A percentile compares a stretch with the other conserved stretches of the same genome.
Evolutionary conservation across 345 rosid species (phyloP).

Genomic region (Syzygium grande): DNA sequence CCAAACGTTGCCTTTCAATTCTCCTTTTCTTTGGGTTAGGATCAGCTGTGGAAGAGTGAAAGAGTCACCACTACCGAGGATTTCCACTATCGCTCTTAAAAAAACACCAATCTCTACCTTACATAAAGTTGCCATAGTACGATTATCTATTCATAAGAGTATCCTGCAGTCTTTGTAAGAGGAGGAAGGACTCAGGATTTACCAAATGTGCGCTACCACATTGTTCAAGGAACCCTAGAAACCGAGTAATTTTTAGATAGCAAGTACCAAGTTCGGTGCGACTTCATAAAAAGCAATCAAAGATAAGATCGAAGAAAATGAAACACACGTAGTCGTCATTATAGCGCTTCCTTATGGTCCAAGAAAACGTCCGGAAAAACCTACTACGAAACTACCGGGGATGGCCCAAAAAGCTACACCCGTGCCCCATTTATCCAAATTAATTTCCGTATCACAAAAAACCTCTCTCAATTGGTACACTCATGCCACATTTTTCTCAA

Average conservation of each 20-base stretch:
- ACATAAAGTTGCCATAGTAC: background rate
- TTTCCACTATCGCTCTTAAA: background rate
- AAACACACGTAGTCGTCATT: background rate
- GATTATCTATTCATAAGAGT: background rate
- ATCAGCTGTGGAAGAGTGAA: background rate
- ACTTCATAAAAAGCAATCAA: background rate
- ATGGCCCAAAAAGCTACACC: background rate
- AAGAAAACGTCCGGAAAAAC: background rate
- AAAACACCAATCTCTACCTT: background rate
- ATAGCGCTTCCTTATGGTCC: background rate
- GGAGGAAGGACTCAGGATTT: background rate
- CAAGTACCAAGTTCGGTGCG: background rate
- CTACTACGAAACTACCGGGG: background rate
- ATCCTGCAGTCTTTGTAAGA: background rate
- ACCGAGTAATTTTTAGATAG: background rate
- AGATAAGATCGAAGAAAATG: background rate
- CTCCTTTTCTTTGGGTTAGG: background rate
- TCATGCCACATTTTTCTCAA: background rate
- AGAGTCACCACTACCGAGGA: background rate
- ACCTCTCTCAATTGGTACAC: background rate
- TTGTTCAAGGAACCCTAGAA: background rate
- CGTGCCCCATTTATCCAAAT: background rate
- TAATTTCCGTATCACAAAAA: background rate
- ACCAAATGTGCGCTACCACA: background rate
- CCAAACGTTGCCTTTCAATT: background rate